Evolutionary conservation across 2,329 filamentous ascomycete genomes (phyloP).

Genomic region (Emergomyces pasteurianus): DNA sequence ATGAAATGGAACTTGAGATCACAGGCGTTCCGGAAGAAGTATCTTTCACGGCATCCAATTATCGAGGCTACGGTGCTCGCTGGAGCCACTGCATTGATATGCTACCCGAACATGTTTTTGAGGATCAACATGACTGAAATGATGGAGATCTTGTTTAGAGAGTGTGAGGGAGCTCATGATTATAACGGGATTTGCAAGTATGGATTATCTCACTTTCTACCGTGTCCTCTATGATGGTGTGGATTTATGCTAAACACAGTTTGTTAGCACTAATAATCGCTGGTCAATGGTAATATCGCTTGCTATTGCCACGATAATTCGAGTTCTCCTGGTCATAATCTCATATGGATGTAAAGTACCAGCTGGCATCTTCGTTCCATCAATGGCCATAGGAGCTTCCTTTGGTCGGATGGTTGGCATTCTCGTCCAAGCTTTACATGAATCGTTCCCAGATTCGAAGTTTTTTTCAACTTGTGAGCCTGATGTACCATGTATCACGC

Average conservation of each 20-base stretch:
- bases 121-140: constrained; percentile 98
- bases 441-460: constrained; percentile 64
- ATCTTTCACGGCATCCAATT: constrained; percentile 70
- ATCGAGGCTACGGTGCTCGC: constrained; percentile 78
- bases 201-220: constrained; percentile 15
- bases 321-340: constrained; percentile 77
- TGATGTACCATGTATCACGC: constrained; percentile 90
- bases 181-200: constrained; percentile 82
- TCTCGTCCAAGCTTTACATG: constrained; percentile 77
- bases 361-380: constrained; percentile 93
- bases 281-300: constrained; percentile 70
- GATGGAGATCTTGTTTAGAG: constrained; percentile 94
- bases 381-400: constrained; percentile 91
- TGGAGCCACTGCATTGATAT: constrained; percentile 74
- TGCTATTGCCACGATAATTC: constrained; percentile 64
- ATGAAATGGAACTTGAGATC: constrained; percentile 94
- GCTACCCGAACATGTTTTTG: constrained; percentile 91
- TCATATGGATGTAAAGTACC: constrained; percentile 98
- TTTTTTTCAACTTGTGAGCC: constrained; percentile 86
- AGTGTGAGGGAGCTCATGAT: constrained; percentile 80
- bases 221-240: neutral
- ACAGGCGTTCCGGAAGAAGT: constrained; percentile 88
- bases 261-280: constrained; percentile 48
- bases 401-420: constrained; percentile 94
- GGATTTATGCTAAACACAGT: constrained; percentile 12